Evolutionary conservation across 2,329 filamentous ascomycete genomes (phyloP).

Genomic region (Apiospora koreana): DNA sequence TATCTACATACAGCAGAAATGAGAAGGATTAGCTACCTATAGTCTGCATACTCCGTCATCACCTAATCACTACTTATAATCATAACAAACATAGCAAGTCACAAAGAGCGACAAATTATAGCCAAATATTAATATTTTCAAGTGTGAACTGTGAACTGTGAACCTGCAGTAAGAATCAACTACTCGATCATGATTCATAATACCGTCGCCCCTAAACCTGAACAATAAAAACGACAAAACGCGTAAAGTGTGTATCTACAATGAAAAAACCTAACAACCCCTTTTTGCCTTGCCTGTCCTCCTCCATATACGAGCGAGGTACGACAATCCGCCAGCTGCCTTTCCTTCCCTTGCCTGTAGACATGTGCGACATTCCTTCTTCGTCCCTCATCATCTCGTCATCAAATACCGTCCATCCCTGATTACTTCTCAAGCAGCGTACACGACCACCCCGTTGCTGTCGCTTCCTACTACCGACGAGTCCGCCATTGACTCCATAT

Average conservation of each 20-base stretch:
- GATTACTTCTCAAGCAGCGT: slow-evolving; percentile 25
- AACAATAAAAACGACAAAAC: background rate
- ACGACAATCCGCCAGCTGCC: background rate
- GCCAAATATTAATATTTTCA: background rate
- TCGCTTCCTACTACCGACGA: slow-evolving; percentile 28
- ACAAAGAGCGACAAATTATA: background rate
- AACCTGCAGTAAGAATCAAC: background rate
- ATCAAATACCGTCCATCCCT: background rate
- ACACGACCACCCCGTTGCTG: slow-evolving; percentile 36
- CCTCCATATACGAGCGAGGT: background rate
- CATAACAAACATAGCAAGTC: background rate
- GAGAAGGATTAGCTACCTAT: too few species aligned
- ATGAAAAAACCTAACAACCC: background rate
- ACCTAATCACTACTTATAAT: too few species aligned
- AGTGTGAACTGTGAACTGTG: background rate
- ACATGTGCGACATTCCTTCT: slow-evolving; percentile 6
- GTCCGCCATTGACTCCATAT: slow-evolving; percentile 30
- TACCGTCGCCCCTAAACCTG: background rate
- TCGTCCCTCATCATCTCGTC: slow-evolving; percentile 6
- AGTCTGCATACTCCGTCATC: too few species aligned
- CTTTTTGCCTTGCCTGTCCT: background rate
- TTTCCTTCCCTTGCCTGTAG: slow-evolving; percentile 10
- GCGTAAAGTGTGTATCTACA: slow-evolving; percentile 8
- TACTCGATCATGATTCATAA: slow-evolving; percentile 6
- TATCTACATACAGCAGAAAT: too few species aligned